phyloP scores from a whole-genome alignment of 441 rosid species.

The Theobroma grandiflorum region DNA sequence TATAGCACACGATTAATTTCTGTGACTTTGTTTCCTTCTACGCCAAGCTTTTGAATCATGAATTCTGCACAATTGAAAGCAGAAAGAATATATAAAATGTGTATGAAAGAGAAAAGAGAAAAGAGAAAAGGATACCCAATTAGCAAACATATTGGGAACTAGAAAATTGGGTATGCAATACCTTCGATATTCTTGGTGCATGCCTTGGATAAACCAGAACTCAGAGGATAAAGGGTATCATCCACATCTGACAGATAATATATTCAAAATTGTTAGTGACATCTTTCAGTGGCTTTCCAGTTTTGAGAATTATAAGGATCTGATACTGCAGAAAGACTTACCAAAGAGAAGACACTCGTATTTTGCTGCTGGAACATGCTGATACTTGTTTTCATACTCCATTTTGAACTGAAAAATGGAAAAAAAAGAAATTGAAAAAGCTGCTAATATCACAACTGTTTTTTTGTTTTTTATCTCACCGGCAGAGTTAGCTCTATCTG shows the following conservation, averaged over 20 bases:
- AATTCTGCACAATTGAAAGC: slow-evolving; percentile 45
- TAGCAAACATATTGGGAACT: not conserved
- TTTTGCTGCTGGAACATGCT: slow-evolving; percentile 41
- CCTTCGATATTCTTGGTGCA: slow-evolving; percentile 77
- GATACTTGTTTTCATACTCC: slow-evolving; percentile 50
- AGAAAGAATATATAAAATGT: not conserved
- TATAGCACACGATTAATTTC: slow-evolving; percentile 56
- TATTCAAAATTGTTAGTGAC: not conserved
- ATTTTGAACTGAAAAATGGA: slow-evolving; percentile 33
- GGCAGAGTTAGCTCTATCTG: no score
- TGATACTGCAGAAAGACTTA: slow-evolving; percentile 35
- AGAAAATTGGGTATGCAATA: slow-evolving; percentile 18
- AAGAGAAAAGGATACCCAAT: not conserved
- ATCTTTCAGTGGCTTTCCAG: not conserved
- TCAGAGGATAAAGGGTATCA: slow-evolving; percentile 86
- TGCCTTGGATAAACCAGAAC: slow-evolving; percentile 68
- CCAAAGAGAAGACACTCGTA: slow-evolving; percentile 90
- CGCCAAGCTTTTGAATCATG: slow-evolving; percentile 59
- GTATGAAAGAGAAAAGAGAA: not conserved
- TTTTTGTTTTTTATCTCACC: not conserved
- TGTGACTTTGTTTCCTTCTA: slow-evolving; percentile 52
- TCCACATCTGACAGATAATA: slow-evolving; percentile 63
- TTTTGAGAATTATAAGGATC: not conserved
- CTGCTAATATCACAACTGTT: not conserved
- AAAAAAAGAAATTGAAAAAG: not conserved